Conservation (phyloP, 768 basidiomycete species). For the Rhodocollybia butyracea region DNA sequence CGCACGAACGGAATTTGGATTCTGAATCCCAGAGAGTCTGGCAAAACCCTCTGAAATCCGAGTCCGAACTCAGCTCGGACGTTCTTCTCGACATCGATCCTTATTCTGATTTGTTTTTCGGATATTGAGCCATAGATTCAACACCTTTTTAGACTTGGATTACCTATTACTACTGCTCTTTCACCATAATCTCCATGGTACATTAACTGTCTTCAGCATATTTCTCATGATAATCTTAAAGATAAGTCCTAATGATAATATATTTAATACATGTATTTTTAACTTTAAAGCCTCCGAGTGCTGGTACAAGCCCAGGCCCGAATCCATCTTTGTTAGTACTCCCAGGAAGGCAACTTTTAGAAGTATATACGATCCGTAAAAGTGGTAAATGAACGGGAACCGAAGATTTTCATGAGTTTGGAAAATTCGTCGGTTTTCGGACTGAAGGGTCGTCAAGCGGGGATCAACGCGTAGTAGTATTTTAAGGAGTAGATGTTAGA, state of each 20-base stretch:
- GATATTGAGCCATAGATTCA: slow-evolving; percentile 7
- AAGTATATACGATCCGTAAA: slow-evolving; percentile 2
- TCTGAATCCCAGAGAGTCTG: slow-evolving; percentile 45
- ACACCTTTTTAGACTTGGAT: background rate
- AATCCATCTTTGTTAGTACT: background rate
- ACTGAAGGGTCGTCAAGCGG: background rate
- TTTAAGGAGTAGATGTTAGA: no score
- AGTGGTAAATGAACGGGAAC: background rate
- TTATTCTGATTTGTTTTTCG: slow-evolving; percentile 9
- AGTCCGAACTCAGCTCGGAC: background rate
- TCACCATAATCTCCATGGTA: background rate
- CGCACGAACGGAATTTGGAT: slow-evolving; percentile 41
- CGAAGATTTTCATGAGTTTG: background rate
- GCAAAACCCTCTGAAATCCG: slow-evolving; percentile 44
- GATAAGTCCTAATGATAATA: slow-evolving; percentile 3
- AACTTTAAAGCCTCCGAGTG: slow-evolving; percentile 1
- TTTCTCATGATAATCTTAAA: background rate
- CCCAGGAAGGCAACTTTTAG: slow-evolving; percentile 1
- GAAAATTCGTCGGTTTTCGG: slow-evolving; percentile 6
- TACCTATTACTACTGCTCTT: background rate
- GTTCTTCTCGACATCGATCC: slow-evolving; percentile 2
- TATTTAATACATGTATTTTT: background rate
- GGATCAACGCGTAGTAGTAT: no score
- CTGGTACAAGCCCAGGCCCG: background rate
- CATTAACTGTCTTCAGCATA: background rate